phyloP scores from a whole-genome alignment of 2,329 filamentous ascomycete genomes.

The Cladosporium sp. region DNA sequence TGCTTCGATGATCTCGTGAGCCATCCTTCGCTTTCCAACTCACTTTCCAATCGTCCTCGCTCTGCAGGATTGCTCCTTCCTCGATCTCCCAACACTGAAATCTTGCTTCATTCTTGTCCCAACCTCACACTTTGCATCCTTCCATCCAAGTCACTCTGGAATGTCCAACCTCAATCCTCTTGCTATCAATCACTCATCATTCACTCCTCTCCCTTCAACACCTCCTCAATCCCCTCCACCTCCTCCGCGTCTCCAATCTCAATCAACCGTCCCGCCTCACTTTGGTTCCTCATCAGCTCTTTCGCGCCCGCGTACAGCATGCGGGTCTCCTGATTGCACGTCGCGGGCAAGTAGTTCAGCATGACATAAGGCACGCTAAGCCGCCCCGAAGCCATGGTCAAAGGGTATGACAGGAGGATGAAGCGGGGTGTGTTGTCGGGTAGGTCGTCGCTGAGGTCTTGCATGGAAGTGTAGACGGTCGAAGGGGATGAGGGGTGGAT shows the following conservation, averaged over 20 bases:
- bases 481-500: constrained; percentile 74
- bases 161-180: background rate
- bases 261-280: constrained; percentile 81
- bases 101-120: background rate
- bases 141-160: no score
- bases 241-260: constrained; percentile 81
- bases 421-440: constrained; percentile 90
- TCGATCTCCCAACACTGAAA: background rate
- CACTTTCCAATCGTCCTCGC: no score
- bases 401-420: constrained; percentile 82
- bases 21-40: no score
- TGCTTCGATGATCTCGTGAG: no score
- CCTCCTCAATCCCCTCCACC: constrained; percentile 72
- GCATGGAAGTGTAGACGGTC: constrained; percentile 75
- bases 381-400: constrained; percentile 83
- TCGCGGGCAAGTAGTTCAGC: constrained; percentile 89
- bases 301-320: constrained; percentile 97
- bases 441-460: constrained; percentile 79
- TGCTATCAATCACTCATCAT: background rate
- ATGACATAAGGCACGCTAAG: constrained; percentile 89
- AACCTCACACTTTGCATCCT: background rate
- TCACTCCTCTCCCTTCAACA: constrained; percentile 44
- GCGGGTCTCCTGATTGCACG: constrained; percentile 77
- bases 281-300: constrained; percentile 89
- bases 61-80: background rate